Base-by-base conservation (phyloP, 192 early-diverging fungal species). In the Umbelopsis sp. region DNA sequence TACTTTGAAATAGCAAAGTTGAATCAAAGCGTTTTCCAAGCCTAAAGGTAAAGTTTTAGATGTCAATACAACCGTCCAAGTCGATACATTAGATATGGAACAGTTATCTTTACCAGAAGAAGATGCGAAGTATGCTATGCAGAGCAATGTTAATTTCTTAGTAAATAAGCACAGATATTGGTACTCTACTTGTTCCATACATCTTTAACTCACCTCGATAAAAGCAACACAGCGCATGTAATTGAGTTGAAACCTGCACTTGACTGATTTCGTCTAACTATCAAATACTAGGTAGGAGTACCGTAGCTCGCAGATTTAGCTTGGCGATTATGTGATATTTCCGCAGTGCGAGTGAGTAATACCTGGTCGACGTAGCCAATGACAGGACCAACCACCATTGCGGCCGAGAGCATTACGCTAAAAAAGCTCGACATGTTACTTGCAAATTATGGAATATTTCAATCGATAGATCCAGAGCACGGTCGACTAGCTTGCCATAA, bases 331-430 rank as follows among this genome's bases (percentile, higher is more conserved):
- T 46, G 23, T n/a, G 20, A 20, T 1, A 6, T 12, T 18, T 41
- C 13, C 11, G 18, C 13, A n/a, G n/a, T 61, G 6, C 37, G 11
- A 22, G 50, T 15, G 3, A 22, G 12, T 44, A 70, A 49, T 78
- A 78, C 76, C 27, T 78, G 76, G 58, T 88, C 85, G 67, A 88
- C 71, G 74, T 88, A 88, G 25, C 87, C 87, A 2, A 80, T 69
- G 22, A 88, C 83, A 25, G 87, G 87, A 1, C 85, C 83, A 49
- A 86, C 49, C 13, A 84, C 82, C 87, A 88, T 88, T 25, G 79
- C 76, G 18, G 81, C 50, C 9, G 79, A 78, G 44, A 87, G 69
- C 11, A 46, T 23, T 44, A 69, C 33, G 13, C 27, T 50, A 49
- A 61, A n/a, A 61, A 61, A 61, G 25, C 30, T 18, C 33, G 55